Evolutionary conservation across 2,329 filamentous ascomycete genomes (phyloP), one percentile per base, ranked within the genome.

Genomic region (Sclerotinia minor): DNA sequence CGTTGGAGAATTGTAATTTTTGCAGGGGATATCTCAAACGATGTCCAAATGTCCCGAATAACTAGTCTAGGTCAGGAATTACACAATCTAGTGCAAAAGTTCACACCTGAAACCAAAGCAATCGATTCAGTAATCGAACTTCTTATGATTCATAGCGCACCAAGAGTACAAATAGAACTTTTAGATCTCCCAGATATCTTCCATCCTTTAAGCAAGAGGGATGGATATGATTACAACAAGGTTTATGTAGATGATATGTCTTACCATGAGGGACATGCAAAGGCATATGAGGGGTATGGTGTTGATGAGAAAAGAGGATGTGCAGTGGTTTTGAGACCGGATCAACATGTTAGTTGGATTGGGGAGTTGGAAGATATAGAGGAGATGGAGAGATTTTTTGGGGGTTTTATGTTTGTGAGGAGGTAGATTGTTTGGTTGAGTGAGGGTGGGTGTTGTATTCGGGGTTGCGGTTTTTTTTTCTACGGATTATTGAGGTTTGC

Each of bases 1-100:
- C 80, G 83, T 0, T 89, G 86, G 76, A 79, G 86, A 9, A 74
- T 89, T 41, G 76, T 89, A 1, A 78, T 91, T 1, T 90, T 92
- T 71, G 82, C 86, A 0, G 89, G 89, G 1, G 80, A 89, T 70
- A 77, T 91, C 2, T 77, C 79, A 2, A 71, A 79, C 0, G 17
- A 78, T 0, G 65, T 69, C 1, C 84, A 86, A 68, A 80, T 80
- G 67, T 71, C 75, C 0, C 79, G 81, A 4, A 78, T 87, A 4
- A 75, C 82, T 35, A 72, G 63, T 0, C 81, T 89, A 35, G 86
- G 85, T 58, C 74, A 78, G 1, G 76, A 73, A 63, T 78, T 87
- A 5, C 57, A 73, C 0, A 77, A 79, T 0, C 80, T 87, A 67
- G 74, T 88, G 19, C 76, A 69, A n/a, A 77, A 73, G n/a, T 80